Base-by-base conservation (phyloP, 148 eudicot genomes). In the Camellia lanceoleosa region DNA sequence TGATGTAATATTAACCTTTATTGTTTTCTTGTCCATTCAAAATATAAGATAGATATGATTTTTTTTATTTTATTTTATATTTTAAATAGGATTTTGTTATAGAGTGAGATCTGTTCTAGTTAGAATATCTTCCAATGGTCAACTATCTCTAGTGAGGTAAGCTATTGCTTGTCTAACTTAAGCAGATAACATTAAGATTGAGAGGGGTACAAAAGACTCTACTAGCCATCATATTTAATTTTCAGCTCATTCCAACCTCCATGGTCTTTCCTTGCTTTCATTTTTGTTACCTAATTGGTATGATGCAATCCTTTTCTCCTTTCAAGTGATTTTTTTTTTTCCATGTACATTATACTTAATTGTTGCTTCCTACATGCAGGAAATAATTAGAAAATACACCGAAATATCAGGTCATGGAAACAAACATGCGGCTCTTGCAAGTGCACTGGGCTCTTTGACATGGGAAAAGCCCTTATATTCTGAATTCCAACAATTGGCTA, bases 401-500 rank as follows among this genome's bases (percentile, higher is more conserved):
- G 84, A 81, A 81, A 82, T 87, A 43, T 91, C 99, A 1, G 85
- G 90, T 7, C 75, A 74, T 2, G 94, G 95, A 82, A 85, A 82
- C 75, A 89, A 84, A 78, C 87, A 91, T 68, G 93, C 97, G 44
- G 94, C 97, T 76, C 91, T 93, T 82, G 88, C 97, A 59, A 92
- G 99, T 91, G 82, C 93, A 42, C 77, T 93, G 18, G 99, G 99
- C 58, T 87, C 87, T 55, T 84, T 96, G 76, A 92, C 98, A 65
- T 96, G 99, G 99, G 93, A 86, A 67, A 92, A 81, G 71, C 99
- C 99, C 70, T 86, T 77, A 8, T 85, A 79, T 80, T 81, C 95
- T 30, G 99, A 96, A 51, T 93, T 96, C 75, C 92, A 90, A 80
- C 88, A 55, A 73, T 79, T 96, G 83, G 98, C 98, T 52, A 89